A percentile compares a stretch with the other conserved stretches of the same genome.
These are phyloP conservation scores for Wickerhamiella occidentalis DNA, from an alignment of 805 yeast species.

Conservation along the genomic window DNA sequence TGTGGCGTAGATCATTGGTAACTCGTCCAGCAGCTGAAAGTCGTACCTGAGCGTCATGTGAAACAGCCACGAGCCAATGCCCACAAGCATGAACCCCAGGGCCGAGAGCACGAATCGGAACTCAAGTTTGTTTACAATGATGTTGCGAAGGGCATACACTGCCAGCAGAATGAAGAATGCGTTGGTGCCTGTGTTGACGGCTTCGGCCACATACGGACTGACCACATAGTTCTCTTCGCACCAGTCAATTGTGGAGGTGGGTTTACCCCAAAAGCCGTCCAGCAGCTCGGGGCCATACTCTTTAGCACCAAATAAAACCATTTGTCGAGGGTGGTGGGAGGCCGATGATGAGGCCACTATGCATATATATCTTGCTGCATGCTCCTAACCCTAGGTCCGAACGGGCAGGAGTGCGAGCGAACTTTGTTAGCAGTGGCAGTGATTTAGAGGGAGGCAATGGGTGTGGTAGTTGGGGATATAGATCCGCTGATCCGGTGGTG, in stretches of 20 bases:
- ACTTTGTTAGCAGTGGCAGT: no score
- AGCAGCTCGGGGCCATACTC: slow-evolving; percentile 7
- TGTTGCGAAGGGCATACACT: slow-evolving; percentile 48
- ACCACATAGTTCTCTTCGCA: slow-evolving; percentile 95
- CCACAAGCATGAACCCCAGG: slow-evolving; percentile 76
- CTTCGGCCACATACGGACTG: slow-evolving; percentile 76
- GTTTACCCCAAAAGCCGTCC: slow-evolving; percentile 28
- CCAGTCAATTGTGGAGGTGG: slow-evolving; percentile 95
- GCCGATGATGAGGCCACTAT: background rate
- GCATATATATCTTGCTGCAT: slow-evolving; percentile 1
- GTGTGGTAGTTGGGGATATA: no score
- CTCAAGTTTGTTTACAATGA: slow-evolving; percentile 51
- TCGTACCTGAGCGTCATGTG: slow-evolving; percentile 91
- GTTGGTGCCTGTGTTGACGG: slow-evolving; percentile 77
- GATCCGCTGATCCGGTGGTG: no score
- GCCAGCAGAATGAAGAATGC: slow-evolving; percentile 43
- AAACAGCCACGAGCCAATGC: slow-evolving; percentile 87
- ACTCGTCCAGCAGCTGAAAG: slow-evolving; percentile 83
- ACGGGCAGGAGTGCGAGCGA: no score
- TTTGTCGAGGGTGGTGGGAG: background rate
- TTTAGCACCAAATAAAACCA: slow-evolving; percentile 3
- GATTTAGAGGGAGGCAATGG: no score
- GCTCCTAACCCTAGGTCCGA: slow-evolving; percentile 1
- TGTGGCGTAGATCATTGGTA: slow-evolving; percentile 97
- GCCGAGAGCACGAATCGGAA: slow-evolving; percentile 57